Percentiles rank a stretch among this genome's conserved stretches.
Conservation (phyloP, 2,329 filamentous ascomycete genomes). For the Apiospora koreana region DNA sequence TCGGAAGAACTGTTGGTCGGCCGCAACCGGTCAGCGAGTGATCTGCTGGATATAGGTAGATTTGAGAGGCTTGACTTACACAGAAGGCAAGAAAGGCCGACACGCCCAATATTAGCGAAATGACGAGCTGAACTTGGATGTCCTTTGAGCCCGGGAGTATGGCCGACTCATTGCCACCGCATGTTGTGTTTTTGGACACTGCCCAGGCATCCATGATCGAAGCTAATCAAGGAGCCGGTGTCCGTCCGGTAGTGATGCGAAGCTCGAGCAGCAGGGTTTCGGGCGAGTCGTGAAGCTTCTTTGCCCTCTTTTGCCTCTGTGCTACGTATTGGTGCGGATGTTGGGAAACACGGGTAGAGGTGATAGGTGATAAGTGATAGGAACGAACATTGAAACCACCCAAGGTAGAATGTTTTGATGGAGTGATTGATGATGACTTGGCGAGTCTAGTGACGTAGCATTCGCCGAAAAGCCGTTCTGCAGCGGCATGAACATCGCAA, state of each 20-base stretch:
- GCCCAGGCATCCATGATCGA: slow-evolving; percentile 7
- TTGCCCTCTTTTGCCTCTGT: not conserved
- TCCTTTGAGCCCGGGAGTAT: slow-evolving; percentile 43
- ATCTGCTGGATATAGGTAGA: not conserved
- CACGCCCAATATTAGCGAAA: slow-evolving; percentile 71
- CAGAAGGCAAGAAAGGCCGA: slow-evolving; percentile 77
- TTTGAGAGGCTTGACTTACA: slow-evolving; percentile 45
- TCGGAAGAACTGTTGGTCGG: slow-evolving; percentile 58
- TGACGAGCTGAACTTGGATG: slow-evolving; percentile 65
- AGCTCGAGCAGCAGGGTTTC: not conserved
- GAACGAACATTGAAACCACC: not conserved
- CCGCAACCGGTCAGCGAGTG: slow-evolving; percentile 12
- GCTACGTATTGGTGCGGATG: not conserved
- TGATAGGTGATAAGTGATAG: not conserved
- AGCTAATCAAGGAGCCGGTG: slow-evolving; percentile 9
- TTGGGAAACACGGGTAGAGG: not conserved
- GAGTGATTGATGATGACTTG: not conserved
- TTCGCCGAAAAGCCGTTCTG: not conserved
- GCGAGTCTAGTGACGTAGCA: slow-evolving; percentile 4
- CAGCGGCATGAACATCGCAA: not conserved
- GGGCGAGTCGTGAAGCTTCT: not conserved
- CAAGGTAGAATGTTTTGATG: not conserved
- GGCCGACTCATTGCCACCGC: slow-evolving; percentile 18
- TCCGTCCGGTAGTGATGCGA: not conserved
- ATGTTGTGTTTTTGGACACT: not conserved